Percentiles rank a stretch among this genome's conserved stretches.
Evolutionary conservation across 768 basidiomycete genomes (phyloP).

Genomic region (Imleria badia): DNA sequence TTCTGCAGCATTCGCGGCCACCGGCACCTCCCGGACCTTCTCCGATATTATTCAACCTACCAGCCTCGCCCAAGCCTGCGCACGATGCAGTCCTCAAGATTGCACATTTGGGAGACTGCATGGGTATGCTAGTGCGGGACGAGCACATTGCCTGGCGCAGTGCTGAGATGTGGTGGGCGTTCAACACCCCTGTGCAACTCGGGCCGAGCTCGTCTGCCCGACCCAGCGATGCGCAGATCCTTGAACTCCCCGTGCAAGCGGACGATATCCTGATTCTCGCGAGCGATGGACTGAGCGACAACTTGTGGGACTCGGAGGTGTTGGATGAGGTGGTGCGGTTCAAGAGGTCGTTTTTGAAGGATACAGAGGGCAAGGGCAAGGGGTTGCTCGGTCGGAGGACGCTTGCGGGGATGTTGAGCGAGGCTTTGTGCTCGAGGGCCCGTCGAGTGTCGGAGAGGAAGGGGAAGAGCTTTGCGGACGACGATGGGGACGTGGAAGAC

Average conservation of each 20-base stretch:
- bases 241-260: conserved; percentile 64
- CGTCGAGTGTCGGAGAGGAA: conserved; percentile 61
- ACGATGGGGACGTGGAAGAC: conserved; percentile 31
- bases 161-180: conserved; percentile 92
- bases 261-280: conserved; percentile 82
- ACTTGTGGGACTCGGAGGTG: conserved; percentile 86
- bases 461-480: conserved; percentile 23
- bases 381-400: conserved; percentile 47
- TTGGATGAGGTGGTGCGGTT: conserved; percentile 76
- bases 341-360: conserved; percentile 38
- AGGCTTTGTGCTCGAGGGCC: conserved; percentile 80
- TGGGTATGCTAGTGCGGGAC: conserved; percentile 81
- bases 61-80: conserved; percentile 33
- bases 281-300: conserved; percentile 80
- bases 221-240: conserved; percentile 66
- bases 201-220: conserved; percentile 60
- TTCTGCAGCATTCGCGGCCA: conserved; percentile 47
- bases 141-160: conserved; percentile 81
- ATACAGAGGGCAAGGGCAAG: conserved; percentile 15
- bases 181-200: conserved; percentile 66
- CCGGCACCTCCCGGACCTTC: conserved; percentile 13
- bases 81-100: conserved; percentile 69
- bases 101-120: conserved; percentile 86
- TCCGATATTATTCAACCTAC: conserved; percentile 17
- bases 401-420: conserved; percentile 69